Evolutionary conservation across 2,329 filamentous ascomycete species (phyloP).

Genomic region (Rhynchosporium secalis): DNA sequence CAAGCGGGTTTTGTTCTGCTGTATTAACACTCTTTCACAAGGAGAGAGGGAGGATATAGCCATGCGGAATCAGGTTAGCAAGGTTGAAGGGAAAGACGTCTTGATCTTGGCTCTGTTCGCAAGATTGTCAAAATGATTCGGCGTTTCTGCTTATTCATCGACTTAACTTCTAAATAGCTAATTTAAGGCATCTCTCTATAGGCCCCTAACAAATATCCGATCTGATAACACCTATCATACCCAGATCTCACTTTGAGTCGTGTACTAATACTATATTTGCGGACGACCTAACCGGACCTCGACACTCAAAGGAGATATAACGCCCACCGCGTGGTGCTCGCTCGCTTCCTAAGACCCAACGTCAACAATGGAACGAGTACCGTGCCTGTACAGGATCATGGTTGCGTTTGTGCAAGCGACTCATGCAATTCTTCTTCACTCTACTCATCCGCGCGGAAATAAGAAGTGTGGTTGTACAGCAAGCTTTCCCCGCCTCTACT

Average conservation of each 20-base stretch:
- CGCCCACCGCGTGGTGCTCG: slow-evolving; percentile 3
- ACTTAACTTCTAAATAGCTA: too few relatives aligned
- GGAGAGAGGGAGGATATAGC: not conserved
- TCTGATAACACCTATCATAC: not conserved
- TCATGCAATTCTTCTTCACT: not conserved
- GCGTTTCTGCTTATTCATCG: too few relatives aligned
- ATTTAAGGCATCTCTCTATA: too few relatives aligned
- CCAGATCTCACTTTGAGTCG: not conserved
- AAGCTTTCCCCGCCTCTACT: not conserved
- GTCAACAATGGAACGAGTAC: not conserved
- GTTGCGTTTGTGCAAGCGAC: too few relatives aligned
- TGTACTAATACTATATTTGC: not conserved
- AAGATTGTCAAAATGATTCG: too few relatives aligned
- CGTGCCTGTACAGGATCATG: too few relatives aligned
- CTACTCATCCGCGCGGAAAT: not conserved
- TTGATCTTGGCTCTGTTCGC: not conserved
- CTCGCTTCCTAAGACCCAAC: not conserved
- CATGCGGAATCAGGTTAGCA: too few relatives aligned
- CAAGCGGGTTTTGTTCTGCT: not conserved
- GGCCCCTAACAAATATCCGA: not conserved
- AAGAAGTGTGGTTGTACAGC: slow-evolving; percentile 5
- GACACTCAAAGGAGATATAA: not conserved
- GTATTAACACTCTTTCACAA: too few relatives aligned
- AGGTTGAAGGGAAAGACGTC: not conserved
- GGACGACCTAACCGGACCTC: slow-evolving; percentile 2